Percentiles rank a stretch among this genome's conserved stretches.
Conservation (phyloP, 305 asterid genomes). For the Fraxinus albicans region DNA sequence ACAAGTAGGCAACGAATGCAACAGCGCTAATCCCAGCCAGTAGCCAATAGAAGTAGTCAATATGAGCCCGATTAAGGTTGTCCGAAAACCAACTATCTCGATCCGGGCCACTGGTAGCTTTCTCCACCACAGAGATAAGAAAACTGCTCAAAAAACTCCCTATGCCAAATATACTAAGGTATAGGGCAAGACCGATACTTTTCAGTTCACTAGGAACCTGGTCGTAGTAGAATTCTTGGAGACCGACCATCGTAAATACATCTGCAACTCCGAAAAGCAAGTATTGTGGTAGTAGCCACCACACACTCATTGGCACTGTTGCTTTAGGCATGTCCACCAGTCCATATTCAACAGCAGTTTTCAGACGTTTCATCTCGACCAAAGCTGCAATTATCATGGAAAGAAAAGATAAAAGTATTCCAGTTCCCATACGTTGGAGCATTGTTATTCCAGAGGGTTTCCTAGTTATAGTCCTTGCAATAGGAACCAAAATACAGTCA, state of each 20-base stretch:
- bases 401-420: neutral
- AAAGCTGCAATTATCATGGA: too few species aligned
- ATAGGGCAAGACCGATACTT: slow-evolving; percentile 31
- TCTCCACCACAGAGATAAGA: slow-evolving; percentile 24
- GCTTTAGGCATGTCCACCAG: too few species aligned
- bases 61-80: slow-evolving; percentile 32
- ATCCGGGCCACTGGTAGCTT: slow-evolving; percentile 22
- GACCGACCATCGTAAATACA: slow-evolving; percentile 26
- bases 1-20: slow-evolving; percentile 12
- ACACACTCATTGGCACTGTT: too few species aligned
- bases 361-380: too few species aligned
- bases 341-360: too few species aligned
- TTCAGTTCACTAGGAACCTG: slow-evolving; percentile 34
- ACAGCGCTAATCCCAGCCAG: slow-evolving; percentile 21
- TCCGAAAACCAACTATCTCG: slow-evolving; percentile 27
- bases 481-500: slow-evolving; percentile 29
- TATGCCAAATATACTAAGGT: slow-evolving; percentile 30
- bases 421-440: slow-evolving; percentile 14
- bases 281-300: too few species aligned
- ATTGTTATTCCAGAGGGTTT: slow-evolving; percentile 26
- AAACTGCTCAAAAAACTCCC: slow-evolving; percentile 38
- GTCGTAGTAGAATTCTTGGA: slow-evolving; percentile 40
- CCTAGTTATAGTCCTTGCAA: slow-evolving; percentile 23
- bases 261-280: slow-evolving; percentile 26
- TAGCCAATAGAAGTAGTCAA: slow-evolving; percentile 36